Evolutionary conservation across 768 basidiomycete genomes (phyloP).

Genomic region (Chalciporus pseudorubinellus): DNA sequence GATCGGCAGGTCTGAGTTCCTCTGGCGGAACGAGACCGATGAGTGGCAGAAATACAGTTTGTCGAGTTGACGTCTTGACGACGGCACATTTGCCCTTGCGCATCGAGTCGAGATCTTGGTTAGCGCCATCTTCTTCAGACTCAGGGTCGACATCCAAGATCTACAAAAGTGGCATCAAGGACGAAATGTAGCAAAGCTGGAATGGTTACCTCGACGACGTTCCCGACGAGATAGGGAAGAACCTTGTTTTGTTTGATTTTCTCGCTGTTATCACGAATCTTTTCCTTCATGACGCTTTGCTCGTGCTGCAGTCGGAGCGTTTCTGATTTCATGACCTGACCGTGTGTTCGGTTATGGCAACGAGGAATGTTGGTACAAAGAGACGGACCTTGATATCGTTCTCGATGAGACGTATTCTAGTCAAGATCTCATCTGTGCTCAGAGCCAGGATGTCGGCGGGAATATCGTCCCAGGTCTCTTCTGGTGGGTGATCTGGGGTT

Average conservation of each 20-base stretch:
- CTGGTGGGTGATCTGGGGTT: constrained; percentile 62
- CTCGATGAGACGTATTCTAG: constrained; percentile 89
- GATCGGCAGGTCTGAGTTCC: constrained; percentile 84
- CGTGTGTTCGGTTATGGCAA: background rate
- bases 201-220: constrained; percentile 83
- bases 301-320: constrained; percentile 89
- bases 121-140: constrained; percentile 92
- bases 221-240: constrained; percentile 94
- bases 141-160: constrained; percentile 94
- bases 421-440: constrained; percentile 82
- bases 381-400: constrained; percentile 87
- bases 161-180: constrained; percentile 40
- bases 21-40: constrained; percentile 96
- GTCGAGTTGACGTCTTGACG: constrained; percentile 97
- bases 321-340: constrained; percentile 96
- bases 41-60: constrained; percentile 97
- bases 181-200: background rate
- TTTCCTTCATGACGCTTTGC: constrained; percentile 95
- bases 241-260: constrained; percentile 99
- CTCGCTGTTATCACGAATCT: constrained; percentile 96
- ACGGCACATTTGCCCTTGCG: constrained; percentile 98
- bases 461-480: constrained; percentile 89
- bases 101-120: constrained; percentile 92
- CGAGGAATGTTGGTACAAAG: background rate
- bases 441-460: constrained; percentile 82